phyloP scores from a whole-genome alignment of 345 rosid genomes.

The Eucalyptus cloeziana region DNA sequence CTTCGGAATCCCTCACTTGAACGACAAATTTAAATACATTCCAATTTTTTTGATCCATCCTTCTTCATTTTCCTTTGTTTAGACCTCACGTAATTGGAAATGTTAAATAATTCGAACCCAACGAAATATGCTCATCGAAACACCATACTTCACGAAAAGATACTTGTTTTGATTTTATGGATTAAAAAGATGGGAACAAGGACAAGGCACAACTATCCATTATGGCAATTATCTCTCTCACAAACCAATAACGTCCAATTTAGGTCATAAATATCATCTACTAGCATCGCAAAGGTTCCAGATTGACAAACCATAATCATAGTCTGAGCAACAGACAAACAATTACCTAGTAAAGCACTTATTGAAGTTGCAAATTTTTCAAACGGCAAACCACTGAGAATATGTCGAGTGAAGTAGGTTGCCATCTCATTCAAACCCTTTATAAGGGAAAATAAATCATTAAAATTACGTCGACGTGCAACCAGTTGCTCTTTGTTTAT shows the following conservation, averaged over 20 bases:
- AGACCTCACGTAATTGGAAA: not conserved
- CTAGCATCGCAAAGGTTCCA: fast-evolving
- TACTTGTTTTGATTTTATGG: not conserved
- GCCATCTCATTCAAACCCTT: fast-evolving
- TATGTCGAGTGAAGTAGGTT: fast-evolving
- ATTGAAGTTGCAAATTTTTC: fast-evolving
- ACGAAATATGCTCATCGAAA: not conserved
- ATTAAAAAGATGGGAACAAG: not conserved
- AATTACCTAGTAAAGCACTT: not conserved
- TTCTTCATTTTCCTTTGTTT: not conserved
- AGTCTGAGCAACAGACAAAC: fast-evolving
- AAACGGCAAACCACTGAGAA: fast-evolving
- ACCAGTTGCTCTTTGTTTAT: not conserved
- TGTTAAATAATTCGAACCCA: not conserved
- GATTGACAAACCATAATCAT: fast-evolving
- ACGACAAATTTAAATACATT: not conserved
- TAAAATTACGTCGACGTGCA: fast-evolving
- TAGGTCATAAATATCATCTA: not conserved
- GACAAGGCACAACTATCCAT: not conserved
- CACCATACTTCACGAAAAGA: not conserved
- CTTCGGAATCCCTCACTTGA: not conserved
- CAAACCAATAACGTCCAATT: not conserved
- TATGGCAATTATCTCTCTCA: fast-evolving
- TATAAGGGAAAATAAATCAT: not conserved
- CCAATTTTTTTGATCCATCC: not conserved